Conservation (phyloP, 179 eudicot species). For the Pouteria campechiana region DNA sequence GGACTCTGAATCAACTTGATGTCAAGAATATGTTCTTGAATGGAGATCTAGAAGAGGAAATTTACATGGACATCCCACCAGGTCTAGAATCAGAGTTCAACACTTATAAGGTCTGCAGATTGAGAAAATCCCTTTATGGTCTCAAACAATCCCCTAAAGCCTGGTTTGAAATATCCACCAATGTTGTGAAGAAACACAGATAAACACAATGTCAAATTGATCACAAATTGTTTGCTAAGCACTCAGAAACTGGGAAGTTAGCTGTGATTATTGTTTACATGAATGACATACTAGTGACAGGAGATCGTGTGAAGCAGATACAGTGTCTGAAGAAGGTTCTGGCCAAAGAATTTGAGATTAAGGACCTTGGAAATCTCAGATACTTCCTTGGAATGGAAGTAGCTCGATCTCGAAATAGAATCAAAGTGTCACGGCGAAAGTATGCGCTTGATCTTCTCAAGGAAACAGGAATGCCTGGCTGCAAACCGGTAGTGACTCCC, state of each 20-base stretch:
- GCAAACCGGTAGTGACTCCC: background rate
- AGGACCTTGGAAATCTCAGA: background rate
- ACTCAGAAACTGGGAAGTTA: background rate
- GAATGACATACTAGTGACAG: background rate
- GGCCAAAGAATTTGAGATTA: background rate
- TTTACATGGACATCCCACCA: background rate
- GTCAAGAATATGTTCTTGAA: no score
- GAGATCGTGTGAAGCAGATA: background rate
- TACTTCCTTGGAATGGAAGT: constrained; percentile 2
- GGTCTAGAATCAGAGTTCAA: no score
- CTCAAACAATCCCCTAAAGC: background rate
- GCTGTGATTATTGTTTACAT: background rate
- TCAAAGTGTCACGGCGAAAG: background rate
- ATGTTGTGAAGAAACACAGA: background rate
- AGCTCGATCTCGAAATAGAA: background rate
- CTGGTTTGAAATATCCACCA: background rate
- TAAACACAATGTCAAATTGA: background rate
- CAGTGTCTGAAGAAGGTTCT: background rate
- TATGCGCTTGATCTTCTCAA: background rate
- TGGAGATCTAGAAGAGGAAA: background rate
- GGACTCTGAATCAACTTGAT: no score
- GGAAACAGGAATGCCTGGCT: background rate
- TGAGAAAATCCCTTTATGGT: background rate
- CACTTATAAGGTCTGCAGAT: background rate
- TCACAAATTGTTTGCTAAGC: background rate